Evolutionary conservation across 164 flowering plant species (phyloP).

Genomic region (Annona cherimola): DNA sequence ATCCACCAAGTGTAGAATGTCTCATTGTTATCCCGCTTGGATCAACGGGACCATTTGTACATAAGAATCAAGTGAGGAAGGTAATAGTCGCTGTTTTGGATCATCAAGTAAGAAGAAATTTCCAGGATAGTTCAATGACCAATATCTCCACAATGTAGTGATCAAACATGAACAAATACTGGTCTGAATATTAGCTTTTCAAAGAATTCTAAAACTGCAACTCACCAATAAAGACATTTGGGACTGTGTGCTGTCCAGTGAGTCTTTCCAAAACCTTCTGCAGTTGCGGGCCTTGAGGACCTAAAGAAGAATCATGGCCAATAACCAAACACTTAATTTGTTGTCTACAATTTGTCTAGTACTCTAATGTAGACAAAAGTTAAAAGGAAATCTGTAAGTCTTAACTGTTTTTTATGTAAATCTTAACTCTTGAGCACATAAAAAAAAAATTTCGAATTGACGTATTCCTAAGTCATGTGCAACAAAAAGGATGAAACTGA

Average conservation of each 20-base stretch:
- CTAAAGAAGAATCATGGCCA: slow-evolving; percentile 30
- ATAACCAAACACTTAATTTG: background rate
- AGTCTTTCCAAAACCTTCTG: slow-evolving; percentile 84
- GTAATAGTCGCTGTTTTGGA: no score
- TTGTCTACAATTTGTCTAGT: background rate
- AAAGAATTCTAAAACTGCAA: slow-evolving; percentile 2
- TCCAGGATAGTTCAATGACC: background rate
- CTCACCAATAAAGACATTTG: slow-evolving; percentile 91
- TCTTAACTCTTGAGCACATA: background rate
- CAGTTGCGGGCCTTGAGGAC: slow-evolving; percentile 89
- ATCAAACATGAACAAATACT: background rate
- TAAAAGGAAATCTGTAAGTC: background rate
- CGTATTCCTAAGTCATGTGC: background rate
- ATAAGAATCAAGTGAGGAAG: background rate
- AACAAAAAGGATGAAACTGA: background rate
- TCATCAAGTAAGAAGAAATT: background rate
- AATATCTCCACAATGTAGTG: background rate
- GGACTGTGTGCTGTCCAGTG: slow-evolving; percentile 96
- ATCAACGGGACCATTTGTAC: background rate
- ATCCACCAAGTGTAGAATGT: background rate
- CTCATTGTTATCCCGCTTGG: background rate
- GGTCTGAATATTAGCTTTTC: background rate
- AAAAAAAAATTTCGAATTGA: background rate
- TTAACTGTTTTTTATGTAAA: background rate
- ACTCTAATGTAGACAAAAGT: background rate